Percentiles rank a stretch among this genome's conserved stretches.
Evolutionary conservation across 108 stramenopile species (phyloP).

Genomic region (Nitzschia sp.): DNA sequence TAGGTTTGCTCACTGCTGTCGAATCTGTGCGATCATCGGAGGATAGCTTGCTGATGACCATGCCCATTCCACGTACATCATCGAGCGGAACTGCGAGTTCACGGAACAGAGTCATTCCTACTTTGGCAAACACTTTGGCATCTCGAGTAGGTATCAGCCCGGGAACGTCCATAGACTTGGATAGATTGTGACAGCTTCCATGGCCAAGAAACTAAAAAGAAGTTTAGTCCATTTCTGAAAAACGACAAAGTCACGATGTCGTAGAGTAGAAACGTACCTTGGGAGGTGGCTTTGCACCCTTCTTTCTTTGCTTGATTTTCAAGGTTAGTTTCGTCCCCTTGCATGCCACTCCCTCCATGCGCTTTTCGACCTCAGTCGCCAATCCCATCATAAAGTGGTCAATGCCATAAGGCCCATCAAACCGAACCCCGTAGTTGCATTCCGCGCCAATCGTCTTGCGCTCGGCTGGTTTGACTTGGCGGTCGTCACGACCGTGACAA

Average conservation of each 20-base stretch:
- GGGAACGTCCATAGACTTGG: slow-evolving; percentile 55
- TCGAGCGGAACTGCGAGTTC: slow-evolving; percentile 60
- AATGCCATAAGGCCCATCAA: slow-evolving; percentile 80
- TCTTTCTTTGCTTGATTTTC: slow-evolving; percentile 87
- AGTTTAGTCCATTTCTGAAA: too few species aligned
- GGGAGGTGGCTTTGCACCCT: slow-evolving; percentile 63
- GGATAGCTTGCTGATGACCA: slow-evolving; percentile 68
- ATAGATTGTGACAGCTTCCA: slow-evolving; percentile 83
- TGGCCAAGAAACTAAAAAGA: slow-evolving; percentile 85
- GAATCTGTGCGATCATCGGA: slow-evolving; percentile 29
- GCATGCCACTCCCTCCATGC: slow-evolving; percentile 69
- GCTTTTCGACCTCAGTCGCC: slow-evolving; percentile 74
- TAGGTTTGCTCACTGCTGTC: too few species aligned
- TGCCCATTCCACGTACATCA: slow-evolving; percentile 86
- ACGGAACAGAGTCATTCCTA: slow-evolving; percentile 60
- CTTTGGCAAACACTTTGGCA: slow-evolving; percentile 41
- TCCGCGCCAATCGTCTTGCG: slow-evolving; percentile 95
- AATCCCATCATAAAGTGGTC: slow-evolving; percentile 82
- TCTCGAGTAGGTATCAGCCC: slow-evolving; percentile 49
- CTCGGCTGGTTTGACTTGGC: slow-evolving; percentile 66
- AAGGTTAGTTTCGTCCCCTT: slow-evolving; percentile 75
- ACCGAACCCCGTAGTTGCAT: slow-evolving; percentile 94
- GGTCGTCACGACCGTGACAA: slow-evolving; percentile 85
- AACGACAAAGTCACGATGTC: background rate
- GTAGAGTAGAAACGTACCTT: slow-evolving; percentile 17